These are phyloP conservation scores for Aspergillus alliaceus DNA, from an alignment of 2,329 filamentous ascomycete species.

Conservation along the genomic window DNA sequence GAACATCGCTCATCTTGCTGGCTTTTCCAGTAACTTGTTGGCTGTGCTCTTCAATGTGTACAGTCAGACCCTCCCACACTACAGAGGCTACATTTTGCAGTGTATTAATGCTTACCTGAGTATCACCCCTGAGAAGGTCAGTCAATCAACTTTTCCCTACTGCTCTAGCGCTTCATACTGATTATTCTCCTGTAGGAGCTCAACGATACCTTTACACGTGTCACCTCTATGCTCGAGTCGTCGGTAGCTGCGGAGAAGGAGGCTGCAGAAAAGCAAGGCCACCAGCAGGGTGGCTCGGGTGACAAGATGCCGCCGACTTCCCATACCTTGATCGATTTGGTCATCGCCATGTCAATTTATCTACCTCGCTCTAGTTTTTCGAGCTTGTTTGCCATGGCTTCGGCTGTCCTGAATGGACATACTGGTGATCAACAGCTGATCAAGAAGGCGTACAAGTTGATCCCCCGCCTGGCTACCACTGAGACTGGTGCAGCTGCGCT, in stretches of 20 bases:
- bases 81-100: constrained; percentile 83
- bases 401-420: constrained; percentile 72
- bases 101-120: constrained; percentile 95
- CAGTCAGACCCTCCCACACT: constrained; percentile 90
- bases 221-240: constrained; percentile 77
- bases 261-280: constrained; percentile 62
- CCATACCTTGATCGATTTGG: constrained; percentile 93
- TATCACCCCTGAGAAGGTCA: constrained; percentile 67
- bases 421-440: constrained; percentile 79
- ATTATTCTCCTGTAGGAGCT: constrained; percentile 57
- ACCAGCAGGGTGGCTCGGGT: constrained; percentile 63
- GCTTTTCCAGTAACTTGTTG: constrained; percentile 82
- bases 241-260: constrained; percentile 66
- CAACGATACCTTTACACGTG: constrained; percentile 82
- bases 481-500: constrained; percentile 75
- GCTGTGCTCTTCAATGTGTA: constrained; percentile 99
- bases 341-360: constrained; percentile 95
- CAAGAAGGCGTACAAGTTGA: constrained; percentile 98
- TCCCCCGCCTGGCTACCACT: constrained; percentile 83
- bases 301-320: constrained; percentile 85
- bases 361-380: constrained; percentile 83
- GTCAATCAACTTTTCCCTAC: constrained; percentile 3
- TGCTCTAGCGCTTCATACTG: background rate
- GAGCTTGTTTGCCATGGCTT: constrained; percentile 81
- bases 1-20: constrained; percentile 78